A percentile compares a stretch with the other conserved stretches of the same genome.
Evolutionary conservation across 345 rosid species (phyloP).

Genomic region (Schrenkiella parvula): DNA sequence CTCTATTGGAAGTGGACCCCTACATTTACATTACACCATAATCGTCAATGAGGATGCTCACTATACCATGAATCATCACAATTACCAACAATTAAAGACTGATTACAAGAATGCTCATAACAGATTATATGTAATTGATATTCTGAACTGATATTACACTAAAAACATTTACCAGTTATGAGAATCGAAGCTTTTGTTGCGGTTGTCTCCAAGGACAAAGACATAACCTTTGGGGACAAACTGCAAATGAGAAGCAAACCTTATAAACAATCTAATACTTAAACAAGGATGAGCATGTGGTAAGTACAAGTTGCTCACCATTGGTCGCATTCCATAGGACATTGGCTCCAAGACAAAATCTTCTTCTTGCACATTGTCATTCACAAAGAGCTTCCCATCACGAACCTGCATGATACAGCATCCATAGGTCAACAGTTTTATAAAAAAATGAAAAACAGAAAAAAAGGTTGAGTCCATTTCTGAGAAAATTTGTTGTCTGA

Average conservation of each 20-base stretch:
- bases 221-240: constrained; percentile 76
- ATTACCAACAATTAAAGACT: neutral
- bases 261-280: neutral
- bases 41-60: neutral
- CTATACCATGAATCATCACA: neutral
- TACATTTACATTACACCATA: constrained; percentile 19
- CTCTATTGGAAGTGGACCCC: constrained; percentile 81
- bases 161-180: constrained; percentile 60
- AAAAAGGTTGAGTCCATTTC: neutral
- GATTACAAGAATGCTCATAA: neutral
- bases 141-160: neutral
- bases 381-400: constrained; percentile 70
- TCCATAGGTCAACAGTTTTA: neutral
- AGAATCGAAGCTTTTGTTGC: constrained; percentile 87
- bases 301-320: constrained; percentile 41
- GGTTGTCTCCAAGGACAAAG: constrained; percentile 90
- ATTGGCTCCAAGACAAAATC: constrained; percentile 72
- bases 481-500: constrained; percentile 5
- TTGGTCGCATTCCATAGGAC: constrained; percentile 58
- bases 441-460: neutral
- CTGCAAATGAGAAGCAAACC: constrained; percentile 37
- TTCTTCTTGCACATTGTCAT: constrained; percentile 63
- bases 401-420: constrained; percentile 44
- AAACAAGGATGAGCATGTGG: neutral
- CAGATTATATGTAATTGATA: neutral